phyloP scores from a whole-genome alignment of 2,329 filamentous ascomycete genomes.

The Mycosphaerella sp. region DNA sequence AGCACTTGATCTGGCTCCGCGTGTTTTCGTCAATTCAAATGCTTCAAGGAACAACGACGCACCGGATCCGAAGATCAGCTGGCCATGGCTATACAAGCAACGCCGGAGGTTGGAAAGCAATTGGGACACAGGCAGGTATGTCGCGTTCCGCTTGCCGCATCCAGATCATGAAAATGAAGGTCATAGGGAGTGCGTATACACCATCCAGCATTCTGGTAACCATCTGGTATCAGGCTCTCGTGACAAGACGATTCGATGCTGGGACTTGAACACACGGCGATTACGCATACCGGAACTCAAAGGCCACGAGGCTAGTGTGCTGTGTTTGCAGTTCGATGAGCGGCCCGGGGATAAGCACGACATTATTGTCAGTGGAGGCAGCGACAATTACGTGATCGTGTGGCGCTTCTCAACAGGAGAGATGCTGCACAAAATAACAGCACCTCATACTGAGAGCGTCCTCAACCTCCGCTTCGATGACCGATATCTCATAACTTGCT shows the following conservation, averaged over 20 bases:
- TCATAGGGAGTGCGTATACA: conserved; percentile 90
- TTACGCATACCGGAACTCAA: conserved; percentile 62
- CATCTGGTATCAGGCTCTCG: conserved; percentile 90
- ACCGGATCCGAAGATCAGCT: conserved; percentile 63
- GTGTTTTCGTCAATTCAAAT: conserved; percentile 11
- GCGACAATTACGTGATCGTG: conserved; percentile 81
- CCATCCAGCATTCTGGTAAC: conserved; percentile 77
- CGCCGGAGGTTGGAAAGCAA: conserved; percentile 79
- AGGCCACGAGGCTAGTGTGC: conserved; percentile 77
- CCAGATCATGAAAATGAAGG: conserved; percentile 72
- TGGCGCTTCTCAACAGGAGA: conserved; percentile 92
- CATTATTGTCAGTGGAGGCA: conserved; percentile 90
- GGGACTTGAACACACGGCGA: conserved; percentile 77
- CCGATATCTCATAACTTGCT: conserved; percentile 88
- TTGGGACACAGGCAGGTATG: conserved; percentile 76
- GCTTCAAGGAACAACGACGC: background rate
- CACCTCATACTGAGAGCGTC: conserved; percentile 83
- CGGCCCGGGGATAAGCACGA: conserved; percentile 66
- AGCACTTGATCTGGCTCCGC: conserved; percentile 11
- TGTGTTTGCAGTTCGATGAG: conserved; percentile 93
- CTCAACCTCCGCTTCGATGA: conserved; percentile 90
- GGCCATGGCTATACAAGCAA: conserved; percentile 89
- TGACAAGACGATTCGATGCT: conserved; percentile 80
- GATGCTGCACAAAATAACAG: conserved; percentile 65
- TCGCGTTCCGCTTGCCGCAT: conserved; percentile 86